Base-by-base conservation (phyloP, 441 rosid genomes). In the Adansonia grandidieri region DNA sequence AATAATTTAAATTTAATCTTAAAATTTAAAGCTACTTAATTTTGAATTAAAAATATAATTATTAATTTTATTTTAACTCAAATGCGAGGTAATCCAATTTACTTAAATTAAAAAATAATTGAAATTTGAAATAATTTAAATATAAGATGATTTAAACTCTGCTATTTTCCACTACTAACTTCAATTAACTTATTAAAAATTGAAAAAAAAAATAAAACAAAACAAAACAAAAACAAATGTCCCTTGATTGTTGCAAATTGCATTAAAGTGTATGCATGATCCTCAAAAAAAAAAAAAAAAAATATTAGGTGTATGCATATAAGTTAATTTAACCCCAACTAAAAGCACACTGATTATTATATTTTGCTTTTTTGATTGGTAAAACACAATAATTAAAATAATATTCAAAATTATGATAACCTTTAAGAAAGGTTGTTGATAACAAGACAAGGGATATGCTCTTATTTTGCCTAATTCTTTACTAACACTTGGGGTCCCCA, bases 401-500 rank as follows among this genome's bases (percentile, higher is more conserved):
- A 10, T 20, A 45, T 10, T 68, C 2, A 47, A 5, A 47, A 20
- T 47, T 68, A 68, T 20, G 37, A 68, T 47, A 47, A 47, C 9
- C 54, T 13, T 47, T 20, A 22, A 0, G 48, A 47, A 47, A 15
- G 57, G 24, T 9, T 40, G 51, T 6, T 66, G 2, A 32, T 32
- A 17, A n/a, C 22, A n/a, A 19, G 47, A 71, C 8, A 65, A 40
- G 66, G 19, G 28, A 24, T 15, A 20, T 45, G 20, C 47, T 71
- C 47, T 32, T 2, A 37, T 1, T 70, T 50, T 73, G 54, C 53
- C 66, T 37, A 42, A 5, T 56, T 54, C 15, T 40, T 54, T 40
- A 37, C 24, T 42, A 54, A 40, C 54, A 57, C 4, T 37, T 57
- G 66, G 75, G 71, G 37, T 44, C 62, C 74, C 44, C 24, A 69